Base-by-base conservation (phyloP, 1,139 yeast species). In the Saccharomyces hybrid region DNA sequence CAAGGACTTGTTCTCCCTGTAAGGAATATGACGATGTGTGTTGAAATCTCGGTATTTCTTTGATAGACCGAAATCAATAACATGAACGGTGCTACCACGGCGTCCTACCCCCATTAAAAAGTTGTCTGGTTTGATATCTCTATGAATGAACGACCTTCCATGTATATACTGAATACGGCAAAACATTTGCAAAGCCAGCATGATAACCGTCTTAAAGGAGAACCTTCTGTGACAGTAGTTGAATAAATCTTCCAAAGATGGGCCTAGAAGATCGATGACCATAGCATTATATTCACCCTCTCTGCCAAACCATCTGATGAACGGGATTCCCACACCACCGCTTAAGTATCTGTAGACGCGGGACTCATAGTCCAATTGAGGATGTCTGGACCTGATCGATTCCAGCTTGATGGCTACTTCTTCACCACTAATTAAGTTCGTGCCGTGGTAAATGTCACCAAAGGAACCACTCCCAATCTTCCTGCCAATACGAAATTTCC, bases 261-360 rank as follows among this genome's bases (percentile, higher is more conserved):
- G 99, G 6, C 99, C 99, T 66, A 93, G 78, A 55, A 93, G 79
- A 70, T 93, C 99, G 66, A 93, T 90, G 52, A 93, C 98, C 90
- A 93, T 86, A 48, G 97, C 97, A 70, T 93, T 89, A 70, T 89
- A 91, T 70, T 91, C 97, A 64, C 96, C 88, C 70, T 93, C 99
- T 1, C 95, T 87, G 44, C 99, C 99, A 71, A 84, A 93, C 97
- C 97, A 93, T 70, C 98, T 82, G 47, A 91, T 91, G 73, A 90
- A 91, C 3, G 99, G 98, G 56, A 93, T 91, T 47, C 99, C 99
- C 41, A 93, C 95, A 42, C 98, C 98, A 32, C 99, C 99, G 61
- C 96, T 87, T 55, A 93, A 76, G 5, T 96, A 93, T 71, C 88
- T 89, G 75, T 91, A 91, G 34, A 91, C 98, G 63, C 95, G 83